Evolutionary conservation across 2,329 filamentous ascomycete species (phyloP), one percentile per base, ranked within the genome.

Genomic region (Dendrostoma leiphaemia): DNA sequence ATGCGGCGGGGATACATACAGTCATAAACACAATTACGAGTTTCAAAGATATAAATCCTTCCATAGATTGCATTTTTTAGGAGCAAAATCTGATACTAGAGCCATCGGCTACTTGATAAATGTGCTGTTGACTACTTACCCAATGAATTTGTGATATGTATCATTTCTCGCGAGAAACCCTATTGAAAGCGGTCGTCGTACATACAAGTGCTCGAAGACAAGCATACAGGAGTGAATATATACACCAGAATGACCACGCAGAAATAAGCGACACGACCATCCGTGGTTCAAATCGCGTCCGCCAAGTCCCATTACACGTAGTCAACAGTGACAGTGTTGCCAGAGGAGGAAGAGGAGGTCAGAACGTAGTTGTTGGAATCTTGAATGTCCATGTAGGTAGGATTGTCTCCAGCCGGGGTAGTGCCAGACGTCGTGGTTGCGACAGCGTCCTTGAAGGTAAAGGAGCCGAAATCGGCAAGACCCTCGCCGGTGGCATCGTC

Each of bases 391-490:
- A 55, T 48, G 69, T 68, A 77, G 0, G 79, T 79, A 1, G 77
- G 71, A 23, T 67, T 65, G 23, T 68, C 67, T n/a, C 60, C 68
- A 43, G 38, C 60, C 29, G 53, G 58, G 23, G 61, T 62, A 15
- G 62, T 65, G 7, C 71, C 72, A 17, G 60, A 59, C 23, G 69
- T 66, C 32, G 60, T 61, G 1, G 66, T 70, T 12, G 71, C 74
- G 28, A 62, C 61, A 45, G 70, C 67, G 47, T 62, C 61, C 3
- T 69, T 72, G 62, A 79, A 79, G 9, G 67, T 65, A 8, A 80
- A 68, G 4, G 63, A 69, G 8, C 71, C 71, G 54, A 80, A 80
- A 59, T 79, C 64, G 29, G 69, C 74, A 48, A 80, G 68, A 0
- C 70, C 61, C n/a, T 24, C 24, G 4, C 80, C 74, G 50, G 74